Percentiles rank a stretch among this genome's conserved stretches.
Evolutionary conservation across 352 stramenopile genomes (phyloP).

Genomic region (Phytophthora quininea): DNA sequence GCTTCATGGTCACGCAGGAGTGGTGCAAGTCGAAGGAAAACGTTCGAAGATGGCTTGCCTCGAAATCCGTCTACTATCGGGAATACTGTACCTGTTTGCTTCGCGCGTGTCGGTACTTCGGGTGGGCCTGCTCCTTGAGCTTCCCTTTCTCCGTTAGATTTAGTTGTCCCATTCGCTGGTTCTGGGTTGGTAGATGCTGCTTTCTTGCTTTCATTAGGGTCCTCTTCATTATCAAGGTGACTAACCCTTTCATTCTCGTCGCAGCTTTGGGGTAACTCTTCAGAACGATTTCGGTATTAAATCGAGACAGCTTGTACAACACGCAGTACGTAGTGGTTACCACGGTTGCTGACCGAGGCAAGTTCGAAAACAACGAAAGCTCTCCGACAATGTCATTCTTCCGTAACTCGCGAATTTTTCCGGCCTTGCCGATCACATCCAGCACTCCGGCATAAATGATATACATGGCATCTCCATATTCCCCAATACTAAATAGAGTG

Average conservation of each 20-base stretch:
- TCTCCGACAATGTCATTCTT: constrained; percentile 78
- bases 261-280: constrained; percentile 59
- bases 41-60: neutral
- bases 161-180: neutral
- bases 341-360: constrained; percentile 65
- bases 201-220: neutral
- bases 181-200: neutral
- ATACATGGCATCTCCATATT: constrained; percentile 78
- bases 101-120: neutral
- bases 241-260: constrained; percentile 33
- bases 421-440: constrained; percentile 60
- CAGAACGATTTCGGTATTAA: constrained; percentile 62
- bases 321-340: constrained; percentile 72
- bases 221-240: constrained; percentile 16
- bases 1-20: constrained; percentile 29
- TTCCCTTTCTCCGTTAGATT: neutral
- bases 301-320: constrained; percentile 57
- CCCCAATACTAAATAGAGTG: constrained; percentile 58
- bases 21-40: neutral
- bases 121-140: neutral
- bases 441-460: constrained; percentile 70
- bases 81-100: neutral
- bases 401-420: constrained; percentile 71
- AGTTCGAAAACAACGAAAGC: constrained; percentile 64
- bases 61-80: no score